Base-by-base conservation (phyloP, 2,329 filamentous ascomycete genomes). In the Coniella lustricola region DNA sequence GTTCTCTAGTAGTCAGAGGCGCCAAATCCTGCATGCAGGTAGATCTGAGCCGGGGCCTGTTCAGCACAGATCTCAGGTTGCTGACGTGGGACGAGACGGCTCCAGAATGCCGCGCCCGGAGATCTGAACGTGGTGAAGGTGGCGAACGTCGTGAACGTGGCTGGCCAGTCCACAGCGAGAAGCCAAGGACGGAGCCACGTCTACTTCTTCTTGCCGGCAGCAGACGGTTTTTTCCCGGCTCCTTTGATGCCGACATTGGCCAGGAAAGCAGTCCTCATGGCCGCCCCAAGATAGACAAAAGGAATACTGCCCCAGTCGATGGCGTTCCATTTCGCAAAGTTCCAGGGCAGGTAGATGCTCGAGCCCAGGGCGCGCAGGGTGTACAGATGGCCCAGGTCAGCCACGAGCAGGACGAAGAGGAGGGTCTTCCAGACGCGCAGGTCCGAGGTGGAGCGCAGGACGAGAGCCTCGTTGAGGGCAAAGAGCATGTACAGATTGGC, bases 401-500 rank as follows among this genome's bases (percentile, higher is more conserved):
- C 87, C 14, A 90, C 62, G 29, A 90, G 72, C 50, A 90, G 68
- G 33, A 76, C 81, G 39, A 84, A 67, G 4, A 90, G 69, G 21
- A 90, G 71, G 1, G 77, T 72, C 55, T 70, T 74, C 87, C 87
- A 91, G 49, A 91, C 85, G 20, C 72, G 71, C 31, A 83, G 60
- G 66, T 90, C 82, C 43, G 70, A 68, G 7, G 86, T 87, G 14
- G 77, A 73, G 36, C 87, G 81, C 55, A 91, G 73, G 12, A 91
- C 82, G 20, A 89, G 67, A 2, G 84, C 85, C 67, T 93, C 86
- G 67, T 85, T 88, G 59, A 91, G 66, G 48, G 84, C 80, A 64
- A 90, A 87, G 50, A 87, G 76, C 34, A 90, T 65, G 67, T 90
- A 91, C 54, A 90, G 71, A 65, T 89, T 90, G 37, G 84, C 84